A percentile compares a stretch with the other conserved stretches of the same genome.
These are phyloP conservation scores for Boletus rubescentipes DNA, from an alignment of 768 basidiomycete species.

Conservation along the genomic window DNA sequence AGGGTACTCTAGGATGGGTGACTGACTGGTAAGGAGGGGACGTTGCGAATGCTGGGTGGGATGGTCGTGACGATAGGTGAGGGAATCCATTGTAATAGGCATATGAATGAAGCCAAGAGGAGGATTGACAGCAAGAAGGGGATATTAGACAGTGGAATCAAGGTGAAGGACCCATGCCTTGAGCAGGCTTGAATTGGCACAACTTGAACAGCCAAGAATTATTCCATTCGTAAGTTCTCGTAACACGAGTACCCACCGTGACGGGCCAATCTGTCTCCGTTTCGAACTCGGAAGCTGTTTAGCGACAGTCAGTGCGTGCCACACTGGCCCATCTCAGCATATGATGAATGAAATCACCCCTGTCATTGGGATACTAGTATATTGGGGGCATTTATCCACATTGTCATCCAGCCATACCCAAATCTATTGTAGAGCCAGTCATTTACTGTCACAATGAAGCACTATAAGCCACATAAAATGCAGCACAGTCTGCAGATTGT, in stretches of 20 bases:
- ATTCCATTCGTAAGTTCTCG: constrained; percentile 27
- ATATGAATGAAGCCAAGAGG: constrained; percentile 7
- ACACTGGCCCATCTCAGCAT: constrained; percentile 24
- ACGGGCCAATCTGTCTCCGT: constrained; percentile 25
- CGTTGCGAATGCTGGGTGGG: neutral
- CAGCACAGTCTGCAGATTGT: too few relatives aligned
- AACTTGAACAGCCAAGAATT: constrained; percentile 31
- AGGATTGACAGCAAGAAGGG: constrained; percentile 26
- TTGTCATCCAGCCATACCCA: too few relatives aligned
- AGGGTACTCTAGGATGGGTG: constrained; percentile 5
- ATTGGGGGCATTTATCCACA: neutral
- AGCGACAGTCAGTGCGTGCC: neutral
- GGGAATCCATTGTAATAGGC: constrained; percentile 14
- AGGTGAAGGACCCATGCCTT: constrained; percentile 30
- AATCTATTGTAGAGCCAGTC: too few relatives aligned
- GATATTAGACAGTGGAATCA: too few relatives aligned
- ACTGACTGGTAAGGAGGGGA: too few relatives aligned
- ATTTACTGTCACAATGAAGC: neutral
- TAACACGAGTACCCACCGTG: constrained; percentile 29
- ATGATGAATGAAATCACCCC: constrained; percentile 29
- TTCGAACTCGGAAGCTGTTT: too few relatives aligned
- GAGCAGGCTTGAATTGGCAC: constrained; percentile 29
- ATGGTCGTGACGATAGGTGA: constrained; percentile 1
- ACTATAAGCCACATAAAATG: too few relatives aligned
- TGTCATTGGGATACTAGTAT: constrained; percentile 15